These are phyloP conservation scores for Aureobasidium leucospermi DNA, from an alignment of 2,329 filamentous ascomycete species.

Conservation along the genomic window DNA sequence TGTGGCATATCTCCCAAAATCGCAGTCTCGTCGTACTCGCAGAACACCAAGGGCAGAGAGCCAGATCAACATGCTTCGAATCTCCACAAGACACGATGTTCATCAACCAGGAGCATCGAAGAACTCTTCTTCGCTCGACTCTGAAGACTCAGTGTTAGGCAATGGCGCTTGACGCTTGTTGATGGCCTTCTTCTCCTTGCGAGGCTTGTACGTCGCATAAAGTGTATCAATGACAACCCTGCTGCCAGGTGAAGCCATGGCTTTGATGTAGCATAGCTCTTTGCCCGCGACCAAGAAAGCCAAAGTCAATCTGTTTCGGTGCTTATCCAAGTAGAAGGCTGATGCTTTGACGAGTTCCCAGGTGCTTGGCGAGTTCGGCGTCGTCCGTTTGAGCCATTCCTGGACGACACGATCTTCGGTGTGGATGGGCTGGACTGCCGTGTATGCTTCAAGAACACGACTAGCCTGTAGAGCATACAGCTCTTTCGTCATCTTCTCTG, in stretches of 20 bases:
- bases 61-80: too few relatives aligned
- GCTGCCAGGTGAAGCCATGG: slow-evolving; percentile 6
- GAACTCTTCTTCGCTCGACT: slow-evolving; percentile 12
- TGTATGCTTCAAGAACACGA: slow-evolving; percentile 11
- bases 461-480: neutral
- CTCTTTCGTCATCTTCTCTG: neutral
- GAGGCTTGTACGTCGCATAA: slow-evolving; percentile 10
- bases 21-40: too few relatives aligned
- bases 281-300: slow-evolving; percentile 34
- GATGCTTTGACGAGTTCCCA: slow-evolving; percentile 45
- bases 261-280: slow-evolving; percentile 34
- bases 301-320: slow-evolving; percentile 22
- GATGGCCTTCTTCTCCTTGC: neutral
- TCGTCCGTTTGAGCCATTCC: slow-evolving; percentile 20
- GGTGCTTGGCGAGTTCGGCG: slow-evolving; percentile 17
- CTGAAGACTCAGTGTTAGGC: neutral
- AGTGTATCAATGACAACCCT: neutral
- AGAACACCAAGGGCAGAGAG: too few relatives aligned
- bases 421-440: slow-evolving; percentile 17
- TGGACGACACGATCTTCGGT: slow-evolving; percentile 13
- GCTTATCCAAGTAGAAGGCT: slow-evolving; percentile 28
- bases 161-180: neutral
- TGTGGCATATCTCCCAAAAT: too few relatives aligned
- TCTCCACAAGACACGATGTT: too few relatives aligned
- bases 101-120: neutral